Evolutionary conservation across 768 basidiomycete species (phyloP).

Genomic region (Fomitopsis pulvina): DNA sequence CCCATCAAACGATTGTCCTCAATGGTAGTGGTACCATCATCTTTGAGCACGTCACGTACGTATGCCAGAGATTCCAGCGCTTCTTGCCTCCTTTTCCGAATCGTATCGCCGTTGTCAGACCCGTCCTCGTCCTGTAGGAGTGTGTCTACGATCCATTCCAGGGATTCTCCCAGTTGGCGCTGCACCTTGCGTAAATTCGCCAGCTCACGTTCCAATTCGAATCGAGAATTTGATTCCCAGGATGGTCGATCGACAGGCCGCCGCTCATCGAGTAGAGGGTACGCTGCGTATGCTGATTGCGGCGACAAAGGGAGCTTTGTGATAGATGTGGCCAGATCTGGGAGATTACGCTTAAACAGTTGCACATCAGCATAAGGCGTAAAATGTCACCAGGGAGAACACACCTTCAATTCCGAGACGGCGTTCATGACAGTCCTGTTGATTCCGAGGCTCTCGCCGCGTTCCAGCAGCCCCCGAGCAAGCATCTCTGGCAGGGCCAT

Average conservation of each 20-base stretch:
- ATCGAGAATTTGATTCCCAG: constrained; percentile 64
- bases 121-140: constrained; percentile 51
- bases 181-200: constrained; percentile 48
- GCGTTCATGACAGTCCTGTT: constrained; percentile 80
- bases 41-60: constrained; percentile 66
- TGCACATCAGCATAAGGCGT: constrained; percentile 6
- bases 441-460: constrained; percentile 75
- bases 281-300: constrained; percentile 37
- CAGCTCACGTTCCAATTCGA: constrained; percentile 65
- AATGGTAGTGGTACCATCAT: constrained; percentile 36
- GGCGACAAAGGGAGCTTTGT: constrained; percentile 46
- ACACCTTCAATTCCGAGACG: constrained; percentile 69
- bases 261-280: constrained; percentile 60
- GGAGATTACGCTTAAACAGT: constrained; percentile 66
- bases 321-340: constrained; percentile 70
- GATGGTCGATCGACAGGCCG: constrained; percentile 50
- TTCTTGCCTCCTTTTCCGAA: constrained; percentile 44
- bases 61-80: constrained; percentile 74
- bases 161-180: constrained; percentile 57
- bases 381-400: constrained; percentile 13
- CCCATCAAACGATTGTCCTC: constrained; percentile 65
- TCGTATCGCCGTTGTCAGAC: constrained; percentile 33
- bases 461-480: constrained; percentile 65
- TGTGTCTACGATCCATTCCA: constrained; percentile 70
- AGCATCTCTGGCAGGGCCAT: constrained; percentile 66